Percentiles rank a stretch among this genome's conserved stretches.
phyloP scores from a whole-genome alignment of 768 basidiomycete genomes.

The Suillus occidentalis region DNA sequence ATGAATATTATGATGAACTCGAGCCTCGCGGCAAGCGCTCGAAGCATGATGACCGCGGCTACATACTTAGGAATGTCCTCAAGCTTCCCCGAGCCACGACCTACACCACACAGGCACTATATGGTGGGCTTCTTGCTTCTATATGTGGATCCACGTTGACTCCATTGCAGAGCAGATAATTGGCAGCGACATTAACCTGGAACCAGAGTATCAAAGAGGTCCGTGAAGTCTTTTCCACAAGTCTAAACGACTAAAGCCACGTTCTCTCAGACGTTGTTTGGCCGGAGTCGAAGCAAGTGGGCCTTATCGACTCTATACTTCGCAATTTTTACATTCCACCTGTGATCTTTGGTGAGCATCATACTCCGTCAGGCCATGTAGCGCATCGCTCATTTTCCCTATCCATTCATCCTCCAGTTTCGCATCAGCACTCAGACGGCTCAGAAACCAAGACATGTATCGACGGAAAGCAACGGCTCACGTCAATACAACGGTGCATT shows the following conservation, averaged over 20 bases:
- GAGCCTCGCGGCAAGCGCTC: conserved; percentile 3
- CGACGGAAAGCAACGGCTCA: conserved; percentile 81
- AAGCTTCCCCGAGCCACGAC: conserved; percentile 60
- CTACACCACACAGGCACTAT: conserved; percentile 61
- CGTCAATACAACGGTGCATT: conserved; percentile 66
- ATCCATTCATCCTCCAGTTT: conserved; percentile 39
- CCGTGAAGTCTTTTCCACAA: conserved; percentile 5
- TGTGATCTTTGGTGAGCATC: conserved; percentile 64
- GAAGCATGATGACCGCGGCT: conserved; percentile 17
- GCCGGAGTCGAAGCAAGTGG: conserved; percentile 73
- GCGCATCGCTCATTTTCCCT: background rate
- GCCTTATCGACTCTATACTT: conserved; percentile 75
- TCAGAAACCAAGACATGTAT: conserved; percentile 67
- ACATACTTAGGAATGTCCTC: conserved; percentile 44
- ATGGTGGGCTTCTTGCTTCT: conserved; percentile 38
- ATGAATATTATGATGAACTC: conserved; percentile 19
- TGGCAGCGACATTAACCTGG: conserved; percentile 62
- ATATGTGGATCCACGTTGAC: conserved; percentile 1
- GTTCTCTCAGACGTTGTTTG: conserved; percentile 65
- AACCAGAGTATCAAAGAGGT: conserved; percentile 83
- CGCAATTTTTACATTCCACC: conserved; percentile 82
- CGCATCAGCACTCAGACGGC: conserved; percentile 55
- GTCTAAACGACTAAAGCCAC: background rate
- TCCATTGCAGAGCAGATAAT: conserved; percentile 57
- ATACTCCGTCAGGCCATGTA: background rate